Percentiles rank a stretch among this genome's conserved stretches.
These are phyloP conservation scores for Globisporangium ultimum DNA, from an alignment of 352 stramenopile genomes.

Conservation along the genomic window DNA sequence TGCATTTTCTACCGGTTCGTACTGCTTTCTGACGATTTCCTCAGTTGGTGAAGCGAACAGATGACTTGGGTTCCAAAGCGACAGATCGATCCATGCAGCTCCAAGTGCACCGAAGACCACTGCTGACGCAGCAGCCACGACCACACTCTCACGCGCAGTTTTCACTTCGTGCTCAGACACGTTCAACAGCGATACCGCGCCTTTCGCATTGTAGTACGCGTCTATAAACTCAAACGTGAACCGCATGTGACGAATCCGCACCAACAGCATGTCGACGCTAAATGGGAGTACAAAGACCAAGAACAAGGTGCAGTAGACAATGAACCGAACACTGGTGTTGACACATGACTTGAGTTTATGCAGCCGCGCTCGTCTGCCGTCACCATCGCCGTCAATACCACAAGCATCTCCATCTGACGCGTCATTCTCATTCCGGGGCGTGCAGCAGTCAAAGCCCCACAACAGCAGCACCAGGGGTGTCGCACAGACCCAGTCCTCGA, in stretches of 20 bases:
- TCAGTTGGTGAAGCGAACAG: slow-evolving; percentile 4
- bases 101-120: slow-evolving; percentile 20
- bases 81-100: slow-evolving; percentile 22
- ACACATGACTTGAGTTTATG: not conserved
- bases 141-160: slow-evolving; percentile 15
- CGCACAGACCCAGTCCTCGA: slow-evolving; percentile 38
- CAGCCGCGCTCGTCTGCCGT: not conserved
- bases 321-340: slow-evolving; percentile 18
- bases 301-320: slow-evolving; percentile 28
- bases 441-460: slow-evolving; percentile 15
- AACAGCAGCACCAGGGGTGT: slow-evolving; percentile 26
- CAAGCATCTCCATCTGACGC: slow-evolving; percentile 3
- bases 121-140: slow-evolving; percentile 13
- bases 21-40: not conserved
- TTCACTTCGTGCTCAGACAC: slow-evolving; percentile 27
- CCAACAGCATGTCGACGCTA: slow-evolving; percentile 30
- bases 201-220: slow-evolving; percentile 33
- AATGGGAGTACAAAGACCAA: slow-evolving; percentile 21
- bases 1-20: not conserved
- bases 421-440: slow-evolving; percentile 1
- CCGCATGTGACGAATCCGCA: slow-evolving; percentile 31
- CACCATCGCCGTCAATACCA: not conserved
- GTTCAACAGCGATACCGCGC: slow-evolving; percentile 20
- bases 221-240: slow-evolving; percentile 47
- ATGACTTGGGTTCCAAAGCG: slow-evolving; percentile 23